Conservation (phyloP, 164 flowering plant genomes). For the Macadamia tetraphylla region DNA sequence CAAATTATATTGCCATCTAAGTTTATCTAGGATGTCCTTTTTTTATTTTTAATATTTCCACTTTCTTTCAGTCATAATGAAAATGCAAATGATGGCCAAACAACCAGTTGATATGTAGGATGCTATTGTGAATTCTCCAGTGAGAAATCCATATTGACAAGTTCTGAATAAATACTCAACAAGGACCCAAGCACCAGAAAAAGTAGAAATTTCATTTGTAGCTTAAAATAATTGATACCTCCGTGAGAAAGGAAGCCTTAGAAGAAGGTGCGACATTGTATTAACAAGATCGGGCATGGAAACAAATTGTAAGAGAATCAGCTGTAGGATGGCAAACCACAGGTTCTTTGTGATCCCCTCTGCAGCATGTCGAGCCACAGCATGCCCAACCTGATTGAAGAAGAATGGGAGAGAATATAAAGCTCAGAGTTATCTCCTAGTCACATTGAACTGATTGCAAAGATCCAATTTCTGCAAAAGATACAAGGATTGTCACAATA, state of each 20-base stretch:
- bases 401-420: not conserved
- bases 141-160: too few relatives aligned
- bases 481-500: not conserved
- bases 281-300: slow-evolving; percentile 60
- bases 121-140: too few relatives aligned
- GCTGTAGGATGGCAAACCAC: slow-evolving; percentile 64
- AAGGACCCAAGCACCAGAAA: too few relatives aligned
- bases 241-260: slow-evolving; percentile 75
- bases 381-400: slow-evolving; percentile 67
- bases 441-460: not conserved
- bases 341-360: slow-evolving; percentile 73
- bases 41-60: too few relatives aligned
- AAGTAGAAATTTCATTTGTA: too few relatives aligned
- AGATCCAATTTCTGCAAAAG: not conserved
- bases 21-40: too few relatives aligned
- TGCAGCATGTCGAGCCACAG: slow-evolving; percentile 77
- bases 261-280: slow-evolving; percentile 57
- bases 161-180: too few relatives aligned
- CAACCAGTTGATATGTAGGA: too few relatives aligned
- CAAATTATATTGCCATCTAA: too few relatives aligned
- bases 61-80: too few relatives aligned
- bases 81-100: too few relatives aligned
- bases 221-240: slow-evolving; percentile 31
- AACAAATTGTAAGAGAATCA: slow-evolving; percentile 54
- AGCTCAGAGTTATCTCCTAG: not conserved